These are phyloP conservation scores for Limonomyces culmigenus DNA, from an alignment of 1,284 basidiomycete genomes.

Conservation along the genomic window DNA sequence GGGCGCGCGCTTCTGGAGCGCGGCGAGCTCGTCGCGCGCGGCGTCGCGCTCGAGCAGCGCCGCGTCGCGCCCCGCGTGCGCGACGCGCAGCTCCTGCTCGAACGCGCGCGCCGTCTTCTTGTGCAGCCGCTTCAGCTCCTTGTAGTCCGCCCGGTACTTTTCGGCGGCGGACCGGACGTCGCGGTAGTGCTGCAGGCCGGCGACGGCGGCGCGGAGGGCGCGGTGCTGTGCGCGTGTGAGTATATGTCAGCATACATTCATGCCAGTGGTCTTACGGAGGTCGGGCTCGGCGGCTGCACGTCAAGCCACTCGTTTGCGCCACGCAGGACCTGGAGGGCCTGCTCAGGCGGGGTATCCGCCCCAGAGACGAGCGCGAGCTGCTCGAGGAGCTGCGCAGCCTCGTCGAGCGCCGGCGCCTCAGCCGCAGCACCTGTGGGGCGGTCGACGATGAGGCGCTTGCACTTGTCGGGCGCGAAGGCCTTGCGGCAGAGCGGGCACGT, in stretches of 20 bases:
- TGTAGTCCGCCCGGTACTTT: background rate
- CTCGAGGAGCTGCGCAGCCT: background rate
- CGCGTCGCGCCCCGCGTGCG: background rate
- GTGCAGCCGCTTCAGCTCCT: background rate
- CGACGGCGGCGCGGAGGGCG: background rate
- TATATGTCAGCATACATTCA: too few species aligned
- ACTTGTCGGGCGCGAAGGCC: slow-evolving; percentile 28
- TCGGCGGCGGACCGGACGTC: background rate
- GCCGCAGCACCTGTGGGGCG: slow-evolving; percentile 8
- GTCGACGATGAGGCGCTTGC: slow-evolving; percentile 47
- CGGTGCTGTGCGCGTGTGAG: background rate
- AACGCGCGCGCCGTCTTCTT: background rate
- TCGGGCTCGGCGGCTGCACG: background rate
- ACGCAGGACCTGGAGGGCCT: background rate
- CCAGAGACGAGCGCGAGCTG: background rate
- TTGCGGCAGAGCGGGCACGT: slow-evolving; percentile 51
- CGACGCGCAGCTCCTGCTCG: background rate
- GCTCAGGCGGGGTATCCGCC: background rate
- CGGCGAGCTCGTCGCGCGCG: background rate
- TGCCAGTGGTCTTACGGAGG: too few species aligned
- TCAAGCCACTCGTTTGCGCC: background rate
- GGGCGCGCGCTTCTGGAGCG: background rate
- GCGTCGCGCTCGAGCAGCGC: background rate
- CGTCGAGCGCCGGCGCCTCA: background rate
- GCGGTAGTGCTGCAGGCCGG: background rate